Evolutionary conservation across 371 early-diverging fungal species (phyloP).

Genomic region (Gilbertella persicaria): DNA sequence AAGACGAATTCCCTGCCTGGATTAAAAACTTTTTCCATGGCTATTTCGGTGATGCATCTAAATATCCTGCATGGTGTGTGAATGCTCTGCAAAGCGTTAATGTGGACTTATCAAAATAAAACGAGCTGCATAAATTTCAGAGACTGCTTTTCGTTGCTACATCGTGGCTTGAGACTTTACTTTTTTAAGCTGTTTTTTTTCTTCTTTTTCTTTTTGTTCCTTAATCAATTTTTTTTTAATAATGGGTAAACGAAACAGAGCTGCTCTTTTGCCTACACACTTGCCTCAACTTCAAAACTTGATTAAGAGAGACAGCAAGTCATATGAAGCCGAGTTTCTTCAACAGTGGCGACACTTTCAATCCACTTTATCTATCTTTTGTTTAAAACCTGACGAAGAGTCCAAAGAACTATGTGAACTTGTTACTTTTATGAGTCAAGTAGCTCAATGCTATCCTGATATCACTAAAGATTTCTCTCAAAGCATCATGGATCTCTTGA

Average conservation of each 20-base stretch:
- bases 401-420: constrained; percentile 82
- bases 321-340: constrained; percentile 91
- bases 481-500: constrained; percentile 79
- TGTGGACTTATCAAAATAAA: constrained; percentile 55
- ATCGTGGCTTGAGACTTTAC: not conserved
- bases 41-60: constrained; percentile 61
- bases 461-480: constrained; percentile 79
- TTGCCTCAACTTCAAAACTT: constrained; percentile 97
- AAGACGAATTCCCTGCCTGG: constrained; percentile 81
- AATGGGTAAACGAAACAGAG: constrained; percentile 73
- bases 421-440: constrained; percentile 87
- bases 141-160: constrained; percentile 6
- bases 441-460: constrained; percentile 81
- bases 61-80: constrained; percentile 86
- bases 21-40: constrained; percentile 74
- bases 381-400: constrained; percentile 85
- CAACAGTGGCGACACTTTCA: constrained; percentile 94
- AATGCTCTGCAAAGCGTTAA: constrained; percentile 81
- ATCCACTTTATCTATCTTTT: constrained; percentile 82
- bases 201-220: constrained; percentile 4
- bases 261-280: constrained; percentile 78
- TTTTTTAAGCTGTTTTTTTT: constrained; percentile 3
- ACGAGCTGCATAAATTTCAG: not conserved
- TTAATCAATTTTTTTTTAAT: not conserved
- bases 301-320: constrained; percentile 90